Conservation (phyloP, 2,329 filamentous ascomycete genomes). For the Pseudogymnoascus sp. region DNA sequence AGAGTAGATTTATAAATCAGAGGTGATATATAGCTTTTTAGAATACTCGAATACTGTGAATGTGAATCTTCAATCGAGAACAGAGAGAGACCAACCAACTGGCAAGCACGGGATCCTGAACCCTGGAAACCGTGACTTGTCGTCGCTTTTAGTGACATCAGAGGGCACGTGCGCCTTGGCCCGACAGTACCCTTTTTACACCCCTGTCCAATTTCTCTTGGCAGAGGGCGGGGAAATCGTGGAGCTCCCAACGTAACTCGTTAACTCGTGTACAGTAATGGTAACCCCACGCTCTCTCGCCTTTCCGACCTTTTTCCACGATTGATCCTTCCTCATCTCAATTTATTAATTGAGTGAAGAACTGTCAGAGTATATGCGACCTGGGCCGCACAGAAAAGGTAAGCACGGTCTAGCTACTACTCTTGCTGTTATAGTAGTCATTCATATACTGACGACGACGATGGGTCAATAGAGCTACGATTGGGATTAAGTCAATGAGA, state of each 20-base stretch:
- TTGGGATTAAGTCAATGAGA: constrained; percentile 21
- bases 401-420: not conserved
- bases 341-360: not conserved
- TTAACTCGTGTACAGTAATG: constrained; percentile 5
- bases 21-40: not conserved
- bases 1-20: not conserved
- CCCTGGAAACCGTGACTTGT: not conserved
- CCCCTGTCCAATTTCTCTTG: not conserved
- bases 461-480: not conserved
- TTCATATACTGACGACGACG: not conserved
- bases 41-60: not conserved
- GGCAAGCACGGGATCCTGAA: not conserved
- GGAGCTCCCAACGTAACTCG: constrained; percentile 1
- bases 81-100: not conserved
- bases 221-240: not conserved
- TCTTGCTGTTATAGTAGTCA: not conserved
- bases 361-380: not conserved
- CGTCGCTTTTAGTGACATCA: not conserved
- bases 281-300: constrained; percentile 5
- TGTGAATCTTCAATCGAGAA: not conserved
- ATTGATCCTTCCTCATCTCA: not conserved
- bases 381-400: not conserved
- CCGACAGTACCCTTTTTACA: not conserved
- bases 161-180: not conserved
- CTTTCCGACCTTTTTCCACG: not conserved